phyloP scores from a whole-genome alignment of 2,329 filamentous ascomycete species.

The Aspergillus sp. region DNA sequence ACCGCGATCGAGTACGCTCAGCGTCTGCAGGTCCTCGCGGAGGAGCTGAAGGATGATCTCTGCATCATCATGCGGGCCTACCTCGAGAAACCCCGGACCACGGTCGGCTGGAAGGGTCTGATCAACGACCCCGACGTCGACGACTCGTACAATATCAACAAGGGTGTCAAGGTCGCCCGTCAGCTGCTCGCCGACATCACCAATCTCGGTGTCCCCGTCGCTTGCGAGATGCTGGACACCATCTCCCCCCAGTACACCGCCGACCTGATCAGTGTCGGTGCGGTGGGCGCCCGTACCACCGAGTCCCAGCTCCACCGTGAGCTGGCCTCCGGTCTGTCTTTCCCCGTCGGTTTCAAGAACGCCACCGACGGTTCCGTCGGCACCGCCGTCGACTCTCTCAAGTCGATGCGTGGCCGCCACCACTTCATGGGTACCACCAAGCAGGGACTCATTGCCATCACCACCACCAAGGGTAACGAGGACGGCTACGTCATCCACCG shows the following conservation, averaged over 20 bases:
- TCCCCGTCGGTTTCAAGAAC: constrained; percentile 99
- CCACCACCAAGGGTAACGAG: constrained; percentile 85
- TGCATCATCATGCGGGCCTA: constrained; percentile 97
- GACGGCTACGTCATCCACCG: constrained; percentile 95
- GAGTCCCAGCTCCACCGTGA: constrained; percentile 95
- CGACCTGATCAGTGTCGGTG: constrained; percentile 89
- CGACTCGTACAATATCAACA: constrained; percentile 97
- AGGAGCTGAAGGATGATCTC: constrained; percentile 77
- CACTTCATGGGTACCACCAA: constrained; percentile 99
- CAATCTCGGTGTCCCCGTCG: constrained; percentile 82
- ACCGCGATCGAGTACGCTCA: constrained; percentile 83
- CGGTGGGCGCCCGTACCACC: constrained; percentile 90
- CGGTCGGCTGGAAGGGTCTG: constrained; percentile 96
- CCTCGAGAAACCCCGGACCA: constrained; percentile 95
- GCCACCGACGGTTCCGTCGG: constrained; percentile 87
- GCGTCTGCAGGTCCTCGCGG: constrained; percentile 71
- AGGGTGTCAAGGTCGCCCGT: constrained; percentile 85
- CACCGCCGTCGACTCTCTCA: constrained; percentile 93
- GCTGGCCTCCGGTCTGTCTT: constrained; percentile 87
- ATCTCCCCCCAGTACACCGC: constrained; percentile 97
- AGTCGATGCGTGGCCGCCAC: constrained; percentile 63
- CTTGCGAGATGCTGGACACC: constrained; percentile 96
- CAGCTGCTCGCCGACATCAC: constrained; percentile 92
- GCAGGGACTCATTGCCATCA: constrained; percentile 92
- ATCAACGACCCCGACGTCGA: constrained; percentile 99